phyloP scores from a whole-genome alignment of 2,329 filamentous ascomycete species.

The Aspergillus niger region DNA sequence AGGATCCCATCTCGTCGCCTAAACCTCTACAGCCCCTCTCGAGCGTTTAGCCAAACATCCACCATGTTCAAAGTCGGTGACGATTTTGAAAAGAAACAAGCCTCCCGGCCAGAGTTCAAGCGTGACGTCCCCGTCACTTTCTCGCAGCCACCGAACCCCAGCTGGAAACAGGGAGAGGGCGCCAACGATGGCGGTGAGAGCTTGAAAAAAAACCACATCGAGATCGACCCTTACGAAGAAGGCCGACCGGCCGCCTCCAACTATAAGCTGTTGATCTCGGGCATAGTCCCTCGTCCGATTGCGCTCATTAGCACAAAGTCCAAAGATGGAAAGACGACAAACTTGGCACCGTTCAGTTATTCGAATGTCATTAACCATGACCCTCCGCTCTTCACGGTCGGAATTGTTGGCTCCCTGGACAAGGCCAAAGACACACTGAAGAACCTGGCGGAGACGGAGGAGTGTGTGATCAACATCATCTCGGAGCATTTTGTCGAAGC shows the following conservation, averaged over 20 bases:
- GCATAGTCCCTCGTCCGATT: constrained; percentile 80
- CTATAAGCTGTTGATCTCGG: constrained; percentile 89
- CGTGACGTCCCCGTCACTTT: constrained; percentile 36
- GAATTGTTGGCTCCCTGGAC: constrained; percentile 59
- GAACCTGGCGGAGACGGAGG: constrained; percentile 70
- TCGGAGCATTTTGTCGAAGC: constrained; percentile 83
- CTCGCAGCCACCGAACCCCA: constrained; percentile 44
- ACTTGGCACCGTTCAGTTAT: constrained; percentile 87
- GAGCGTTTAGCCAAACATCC: constrained; percentile 23
- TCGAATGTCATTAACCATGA: constrained; percentile 83
- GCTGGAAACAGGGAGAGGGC: constrained; percentile 48
- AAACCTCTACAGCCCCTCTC: background rate
- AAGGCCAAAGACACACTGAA: constrained; percentile 75
- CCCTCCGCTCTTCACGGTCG: constrained; percentile 76
- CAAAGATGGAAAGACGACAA: constrained; percentile 65
- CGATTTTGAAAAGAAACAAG: constrained; percentile 44
- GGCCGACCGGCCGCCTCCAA: constrained; percentile 70
- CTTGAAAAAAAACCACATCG: constrained; percentile 63
- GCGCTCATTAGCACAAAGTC: constrained; percentile 62
- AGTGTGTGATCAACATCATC: constrained; percentile 87
- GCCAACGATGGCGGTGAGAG: constrained; percentile 49
- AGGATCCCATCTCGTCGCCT: background rate
- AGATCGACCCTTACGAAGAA: constrained; percentile 77
- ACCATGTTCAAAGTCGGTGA: constrained; percentile 28
- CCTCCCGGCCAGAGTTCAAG: constrained; percentile 46